A percentile compares a stretch with the other conserved stretches of the same genome.
Evolutionary conservation across 2,329 filamentous ascomycete genomes (phyloP).

Genomic region (Colletotrichum karsti): DNA sequence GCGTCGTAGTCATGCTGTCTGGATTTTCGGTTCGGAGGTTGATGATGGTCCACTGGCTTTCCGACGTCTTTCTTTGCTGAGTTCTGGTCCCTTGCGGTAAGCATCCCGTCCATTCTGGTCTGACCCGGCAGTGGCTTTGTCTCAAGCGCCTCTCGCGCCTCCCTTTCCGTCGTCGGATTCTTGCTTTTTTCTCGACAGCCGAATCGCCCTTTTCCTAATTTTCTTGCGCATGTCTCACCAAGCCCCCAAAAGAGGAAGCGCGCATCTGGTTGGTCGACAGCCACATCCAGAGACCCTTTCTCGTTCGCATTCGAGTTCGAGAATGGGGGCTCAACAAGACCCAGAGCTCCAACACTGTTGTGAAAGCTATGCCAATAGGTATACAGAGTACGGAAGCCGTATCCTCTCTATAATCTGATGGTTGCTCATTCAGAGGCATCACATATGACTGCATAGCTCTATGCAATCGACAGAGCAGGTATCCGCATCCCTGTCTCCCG

Average conservation of each 20-base stretch:
- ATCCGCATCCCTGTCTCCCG: constrained; percentile 25
- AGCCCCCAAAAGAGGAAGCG: constrained; percentile 2
- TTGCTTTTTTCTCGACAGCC: constrained; percentile 26
- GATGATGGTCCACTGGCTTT: no score
- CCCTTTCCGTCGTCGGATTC: constrained; percentile 16
- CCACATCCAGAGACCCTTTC: constrained; percentile 7
- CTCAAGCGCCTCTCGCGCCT: constrained; percentile 25
- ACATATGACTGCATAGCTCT: constrained; percentile 12
- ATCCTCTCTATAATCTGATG: no score
- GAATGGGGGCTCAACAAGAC: no score
- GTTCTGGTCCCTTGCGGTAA: neutral
- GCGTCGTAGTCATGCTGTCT: neutral
- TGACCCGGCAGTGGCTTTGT: constrained; percentile 24
- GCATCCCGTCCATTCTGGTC: constrained; percentile 10
- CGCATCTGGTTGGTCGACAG: constrained; percentile 7
- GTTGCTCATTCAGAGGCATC: constrained; percentile 7
- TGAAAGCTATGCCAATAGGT: neutral
- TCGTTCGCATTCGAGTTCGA: constrained; percentile 27
- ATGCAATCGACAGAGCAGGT: constrained; percentile 18
- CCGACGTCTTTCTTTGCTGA: neutral
- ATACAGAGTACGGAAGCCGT: no score
- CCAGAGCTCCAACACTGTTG: neutral
- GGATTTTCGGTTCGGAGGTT: neutral
- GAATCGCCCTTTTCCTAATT: constrained; percentile 10
- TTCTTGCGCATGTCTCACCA: constrained; percentile 22